These are phyloP conservation scores for Phyllosticta citribraziliensis DNA, from an alignment of 2,329 filamentous ascomycete species.

Conservation along the genomic window DNA sequence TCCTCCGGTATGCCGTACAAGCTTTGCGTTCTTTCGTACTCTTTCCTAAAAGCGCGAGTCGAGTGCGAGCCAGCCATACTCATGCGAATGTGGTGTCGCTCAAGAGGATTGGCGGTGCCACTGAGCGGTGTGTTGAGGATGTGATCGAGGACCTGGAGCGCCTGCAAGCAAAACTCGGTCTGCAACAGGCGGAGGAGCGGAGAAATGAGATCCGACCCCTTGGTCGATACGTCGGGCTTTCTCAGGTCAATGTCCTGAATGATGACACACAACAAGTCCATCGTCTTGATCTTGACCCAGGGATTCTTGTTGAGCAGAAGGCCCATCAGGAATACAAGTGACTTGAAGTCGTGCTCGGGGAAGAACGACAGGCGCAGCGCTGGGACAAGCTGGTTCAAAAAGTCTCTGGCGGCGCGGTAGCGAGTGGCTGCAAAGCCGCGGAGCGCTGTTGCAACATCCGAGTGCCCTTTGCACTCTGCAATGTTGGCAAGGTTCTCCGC, in stretches of 20 bases:
- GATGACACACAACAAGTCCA: slow-evolving; percentile 76
- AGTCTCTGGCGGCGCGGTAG: slow-evolving; percentile 62
- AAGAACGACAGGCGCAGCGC: slow-evolving; percentile 72
- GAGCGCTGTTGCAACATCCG: slow-evolving; percentile 58
- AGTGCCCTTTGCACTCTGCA: slow-evolving; percentile 61
- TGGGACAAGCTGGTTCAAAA: slow-evolving; percentile 62
- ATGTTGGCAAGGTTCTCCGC: slow-evolving; percentile 62
- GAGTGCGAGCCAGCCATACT: slow-evolving; percentile 91
- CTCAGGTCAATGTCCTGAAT: slow-evolving; percentile 91
- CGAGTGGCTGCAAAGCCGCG: slow-evolving; percentile 58
- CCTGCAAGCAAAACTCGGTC: slow-evolving; percentile 88
- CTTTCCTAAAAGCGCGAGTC: slow-evolving; percentile 69
- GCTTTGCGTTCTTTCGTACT: slow-evolving; percentile 89
- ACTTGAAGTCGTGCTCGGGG: slow-evolving; percentile 70
- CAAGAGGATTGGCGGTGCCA: slow-evolving; percentile 65
- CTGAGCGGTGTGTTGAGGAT: slow-evolving; percentile 75
- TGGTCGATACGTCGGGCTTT: slow-evolving; percentile 76
- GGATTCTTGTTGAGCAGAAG: slow-evolving; percentile 78
- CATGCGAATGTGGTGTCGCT: slow-evolving; percentile 92
- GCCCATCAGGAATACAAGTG: slow-evolving; percentile 83
- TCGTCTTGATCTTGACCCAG: slow-evolving; percentile 88
- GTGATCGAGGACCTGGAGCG: slow-evolving; percentile 81
- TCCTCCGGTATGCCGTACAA: slow-evolving; percentile 94
- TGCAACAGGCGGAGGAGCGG: slow-evolving; percentile 81
- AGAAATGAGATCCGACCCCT: slow-evolving; percentile 91